phyloP scores from a whole-genome alignment of 768 basidiomycete species.

The Tremella mesenterica region DNA sequence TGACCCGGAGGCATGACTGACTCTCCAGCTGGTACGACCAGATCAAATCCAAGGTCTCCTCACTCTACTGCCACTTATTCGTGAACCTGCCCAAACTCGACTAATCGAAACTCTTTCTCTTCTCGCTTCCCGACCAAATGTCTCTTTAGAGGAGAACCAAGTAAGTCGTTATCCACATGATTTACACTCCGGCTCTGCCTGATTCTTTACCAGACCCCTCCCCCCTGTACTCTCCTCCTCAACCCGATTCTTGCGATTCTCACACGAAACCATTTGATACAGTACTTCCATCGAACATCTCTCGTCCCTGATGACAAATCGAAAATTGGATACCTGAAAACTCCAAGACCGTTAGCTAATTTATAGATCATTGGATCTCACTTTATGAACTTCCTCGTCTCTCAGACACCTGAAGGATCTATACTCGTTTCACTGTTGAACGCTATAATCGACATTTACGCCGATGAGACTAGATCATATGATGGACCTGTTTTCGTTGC shows the following conservation, averaged over 20 bases:
- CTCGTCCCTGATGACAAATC: neutral
- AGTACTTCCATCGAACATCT: too few relatives aligned
- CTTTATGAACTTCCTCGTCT: constrained; percentile 49
- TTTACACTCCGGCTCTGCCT: neutral
- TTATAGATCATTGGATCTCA: constrained; percentile 42
- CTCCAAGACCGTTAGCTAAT: too few relatives aligned
- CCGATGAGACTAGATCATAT: constrained; percentile 71
- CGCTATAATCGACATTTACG: constrained; percentile 83
- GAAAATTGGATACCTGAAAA: neutral
- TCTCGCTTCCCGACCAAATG: constrained; percentile 60
- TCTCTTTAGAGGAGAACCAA: constrained; percentile 59
- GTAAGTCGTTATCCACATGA: constrained; percentile 39
- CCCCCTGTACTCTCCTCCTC: too few relatives aligned
- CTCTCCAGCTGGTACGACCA: constrained; percentile 53
- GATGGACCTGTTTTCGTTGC: constrained; percentile 50
- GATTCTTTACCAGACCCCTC: neutral
- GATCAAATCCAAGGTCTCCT: constrained; percentile 54
- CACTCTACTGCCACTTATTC: constrained; percentile 54
- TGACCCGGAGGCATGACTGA: constrained; percentile 6
- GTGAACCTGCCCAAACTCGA: constrained; percentile 59
- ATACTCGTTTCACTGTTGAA: constrained; percentile 66
- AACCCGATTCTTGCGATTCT: too few relatives aligned
- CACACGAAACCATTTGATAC: too few relatives aligned
- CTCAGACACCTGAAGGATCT: constrained; percentile 45
- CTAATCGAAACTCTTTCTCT: constrained; percentile 79